These are phyloP conservation scores for Cyclotella sp. DNA, from an alignment of 108 stramenopile species.

Conservation along the genomic window DNA sequence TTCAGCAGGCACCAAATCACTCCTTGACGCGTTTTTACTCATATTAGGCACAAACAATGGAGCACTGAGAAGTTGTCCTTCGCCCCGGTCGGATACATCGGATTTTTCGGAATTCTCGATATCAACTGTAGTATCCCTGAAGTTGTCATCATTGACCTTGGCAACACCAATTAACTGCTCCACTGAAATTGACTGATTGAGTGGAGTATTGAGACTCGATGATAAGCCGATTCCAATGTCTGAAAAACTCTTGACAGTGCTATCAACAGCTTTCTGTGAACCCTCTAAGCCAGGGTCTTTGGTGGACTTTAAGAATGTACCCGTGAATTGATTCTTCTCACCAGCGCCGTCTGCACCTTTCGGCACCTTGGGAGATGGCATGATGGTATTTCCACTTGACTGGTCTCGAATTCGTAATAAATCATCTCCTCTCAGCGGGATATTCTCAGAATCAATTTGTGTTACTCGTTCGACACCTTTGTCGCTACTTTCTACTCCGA, in stretches of 20 bases:
- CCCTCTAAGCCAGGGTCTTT: not conserved
- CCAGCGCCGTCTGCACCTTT: conserved; percentile 1
- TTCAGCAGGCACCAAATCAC: not conserved
- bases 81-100: too few species aligned
- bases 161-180: not conserved
- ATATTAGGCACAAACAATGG: too few species aligned
- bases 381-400: not conserved
- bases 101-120: too few species aligned
- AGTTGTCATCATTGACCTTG: not conserved
- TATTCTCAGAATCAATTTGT: not conserved
- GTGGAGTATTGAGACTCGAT: not conserved
- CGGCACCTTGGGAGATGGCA: not conserved
- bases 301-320: not conserved
- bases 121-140: too few species aligned
- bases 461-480: too few species aligned
- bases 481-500: not conserved
- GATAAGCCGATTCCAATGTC: not conserved
- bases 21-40: too few species aligned
- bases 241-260: not conserved
- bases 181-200: not conserved
- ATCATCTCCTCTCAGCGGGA: not conserved
- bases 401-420: not conserved
- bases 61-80: too few species aligned
- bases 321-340: conserved; percentile 1
- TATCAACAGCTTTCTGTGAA: not conserved